These are phyloP conservation scores for Rhynchosporium graminicola DNA, from an alignment of 2,329 filamentous ascomycete species.

Conservation along the genomic window DNA sequence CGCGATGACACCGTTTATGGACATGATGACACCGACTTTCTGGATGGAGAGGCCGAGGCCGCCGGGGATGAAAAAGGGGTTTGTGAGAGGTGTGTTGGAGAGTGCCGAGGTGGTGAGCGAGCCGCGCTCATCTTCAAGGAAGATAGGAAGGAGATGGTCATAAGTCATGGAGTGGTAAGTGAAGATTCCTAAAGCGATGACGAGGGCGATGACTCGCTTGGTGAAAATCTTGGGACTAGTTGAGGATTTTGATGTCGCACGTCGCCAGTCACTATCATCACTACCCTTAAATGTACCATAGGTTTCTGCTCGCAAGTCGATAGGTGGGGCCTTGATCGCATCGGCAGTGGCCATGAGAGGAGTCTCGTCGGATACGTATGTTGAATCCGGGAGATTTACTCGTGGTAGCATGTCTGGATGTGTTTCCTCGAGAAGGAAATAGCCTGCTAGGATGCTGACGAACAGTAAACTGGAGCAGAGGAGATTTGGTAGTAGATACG, in stretches of 20 bases:
- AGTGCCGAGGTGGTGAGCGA: slow-evolving; percentile 36
- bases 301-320: slow-evolving; percentile 74
- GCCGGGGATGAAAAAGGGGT: slow-evolving; percentile 58
- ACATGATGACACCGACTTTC: slow-evolving; percentile 62
- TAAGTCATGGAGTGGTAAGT: slow-evolving; percentile 96
- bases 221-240: slow-evolving; percentile 53
- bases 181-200: slow-evolving; percentile 83
- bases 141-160: slow-evolving; percentile 89
- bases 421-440: slow-evolving; percentile 81
- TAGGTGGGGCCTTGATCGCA: slow-evolving; percentile 69
- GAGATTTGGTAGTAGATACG: slow-evolving; percentile 87
- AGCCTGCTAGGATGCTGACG: slow-evolving; percentile 78
- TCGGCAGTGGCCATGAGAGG: slow-evolving; percentile 76
- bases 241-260: slow-evolving; percentile 33
- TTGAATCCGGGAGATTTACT: slow-evolving; percentile 48
- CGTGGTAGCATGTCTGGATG: slow-evolving; percentile 77
- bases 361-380: slow-evolving; percentile 56
- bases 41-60: slow-evolving; percentile 64
- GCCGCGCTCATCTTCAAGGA: slow-evolving; percentile 75
- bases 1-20: slow-evolving; percentile 59
- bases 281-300: slow-evolving; percentile 68
- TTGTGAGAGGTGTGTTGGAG: slow-evolving; percentile 32
- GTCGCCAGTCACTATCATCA: slow-evolving; percentile 38
- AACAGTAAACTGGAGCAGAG: slow-evolving; percentile 76
- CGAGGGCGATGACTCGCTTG: slow-evolving; percentile 69